Evolutionary conservation across 768 basidiomycete species (phyloP).

Genomic region (Inosperma sp.): DNA sequence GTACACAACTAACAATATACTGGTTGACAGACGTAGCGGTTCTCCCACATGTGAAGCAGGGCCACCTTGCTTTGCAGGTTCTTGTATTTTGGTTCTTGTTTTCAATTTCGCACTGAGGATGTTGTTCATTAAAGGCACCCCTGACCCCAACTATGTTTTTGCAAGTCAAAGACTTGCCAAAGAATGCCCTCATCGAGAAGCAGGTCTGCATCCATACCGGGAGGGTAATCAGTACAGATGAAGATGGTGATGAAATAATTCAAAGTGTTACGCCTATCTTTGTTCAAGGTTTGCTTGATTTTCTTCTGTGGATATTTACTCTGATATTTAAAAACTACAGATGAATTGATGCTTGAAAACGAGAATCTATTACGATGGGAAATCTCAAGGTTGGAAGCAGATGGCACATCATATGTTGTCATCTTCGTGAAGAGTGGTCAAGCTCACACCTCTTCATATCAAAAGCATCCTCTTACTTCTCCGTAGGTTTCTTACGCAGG

Average conservation of each 20-base stretch:
- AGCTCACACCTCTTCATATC: background rate
- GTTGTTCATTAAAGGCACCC: conserved; percentile 17
- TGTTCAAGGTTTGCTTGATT: conserved; percentile 34
- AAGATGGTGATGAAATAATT: conserved; percentile 44
- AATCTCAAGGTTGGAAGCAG: conserved; percentile 42
- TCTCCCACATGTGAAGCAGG: conserved; percentile 38
- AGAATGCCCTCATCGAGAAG: conserved; percentile 69
- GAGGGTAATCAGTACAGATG: conserved; percentile 41
- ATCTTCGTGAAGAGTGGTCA: conserved; percentile 42
- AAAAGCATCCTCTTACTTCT: too few species aligned
- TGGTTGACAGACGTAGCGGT: conserved; percentile 54
- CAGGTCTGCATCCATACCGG: conserved; percentile 73
- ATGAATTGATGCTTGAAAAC: conserved; percentile 4
- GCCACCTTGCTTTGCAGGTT: conserved; percentile 29
- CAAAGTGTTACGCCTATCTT: conserved; percentile 35
- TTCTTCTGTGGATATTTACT: background rate
- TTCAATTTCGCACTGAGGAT: background rate
- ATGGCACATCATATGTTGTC: conserved; percentile 38
- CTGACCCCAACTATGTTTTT: conserved; percentile 50
- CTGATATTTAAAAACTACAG: conserved; percentile 8
- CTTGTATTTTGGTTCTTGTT: background rate
- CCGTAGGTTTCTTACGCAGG: background rate
- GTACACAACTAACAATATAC: conserved; percentile 61
- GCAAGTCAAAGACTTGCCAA: conserved; percentile 62
- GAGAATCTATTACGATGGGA: conserved; percentile 40